A percentile compares a stretch with the other conserved stretches of the same genome.
Evolutionary conservation across 225 moss, liverwort and hornwort genomes (phyloP).

Genomic region (Bryum argenteum): DNA sequence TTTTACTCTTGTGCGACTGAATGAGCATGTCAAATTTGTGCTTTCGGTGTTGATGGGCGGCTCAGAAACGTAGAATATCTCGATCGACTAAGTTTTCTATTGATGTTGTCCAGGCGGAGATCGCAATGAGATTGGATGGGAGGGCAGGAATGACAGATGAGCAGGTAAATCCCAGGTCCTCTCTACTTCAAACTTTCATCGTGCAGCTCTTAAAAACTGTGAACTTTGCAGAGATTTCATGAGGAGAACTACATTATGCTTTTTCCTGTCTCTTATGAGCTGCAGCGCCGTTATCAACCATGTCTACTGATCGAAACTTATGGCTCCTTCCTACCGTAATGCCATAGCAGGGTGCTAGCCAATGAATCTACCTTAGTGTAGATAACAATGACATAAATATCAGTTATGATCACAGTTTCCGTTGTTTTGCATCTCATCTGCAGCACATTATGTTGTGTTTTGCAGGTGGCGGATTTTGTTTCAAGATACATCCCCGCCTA

Average conservation of each 20-base stretch:
- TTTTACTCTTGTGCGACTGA: neutral
- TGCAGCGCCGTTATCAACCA: neutral
- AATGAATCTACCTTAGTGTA: neutral
- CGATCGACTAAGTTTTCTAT: slow-evolving; percentile 6
- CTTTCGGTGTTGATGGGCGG: neutral
- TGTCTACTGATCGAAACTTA: neutral
- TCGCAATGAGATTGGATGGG: slow-evolving; percentile 75
- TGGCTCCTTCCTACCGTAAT: neutral
- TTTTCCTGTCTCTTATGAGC: neutral
- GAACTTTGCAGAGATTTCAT: neutral
- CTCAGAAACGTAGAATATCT: neutral
- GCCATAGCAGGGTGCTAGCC: neutral
- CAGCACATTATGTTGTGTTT: slow-evolving; percentile 13
- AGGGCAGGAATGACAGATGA: slow-evolving; percentile 83
- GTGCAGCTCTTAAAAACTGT: neutral
- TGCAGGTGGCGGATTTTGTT: slow-evolving; percentile 86
- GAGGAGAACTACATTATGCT: neutral
- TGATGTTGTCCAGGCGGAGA: slow-evolving; percentile 66
- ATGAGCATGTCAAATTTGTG: slow-evolving; percentile 2
- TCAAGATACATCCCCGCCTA: slow-evolving; percentile 87
- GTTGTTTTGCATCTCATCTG: slow-evolving; percentile 14
- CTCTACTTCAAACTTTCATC: neutral
- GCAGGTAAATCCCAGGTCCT: slow-evolving; percentile 31
- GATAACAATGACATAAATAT: neutral
- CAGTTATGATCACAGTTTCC: neutral